Percentiles rank a stretch among this genome's conserved stretches.
Evolutionary conservation across 2,329 filamentous ascomycete genomes (phyloP).

Genomic region (Phialophora expanda): DNA sequence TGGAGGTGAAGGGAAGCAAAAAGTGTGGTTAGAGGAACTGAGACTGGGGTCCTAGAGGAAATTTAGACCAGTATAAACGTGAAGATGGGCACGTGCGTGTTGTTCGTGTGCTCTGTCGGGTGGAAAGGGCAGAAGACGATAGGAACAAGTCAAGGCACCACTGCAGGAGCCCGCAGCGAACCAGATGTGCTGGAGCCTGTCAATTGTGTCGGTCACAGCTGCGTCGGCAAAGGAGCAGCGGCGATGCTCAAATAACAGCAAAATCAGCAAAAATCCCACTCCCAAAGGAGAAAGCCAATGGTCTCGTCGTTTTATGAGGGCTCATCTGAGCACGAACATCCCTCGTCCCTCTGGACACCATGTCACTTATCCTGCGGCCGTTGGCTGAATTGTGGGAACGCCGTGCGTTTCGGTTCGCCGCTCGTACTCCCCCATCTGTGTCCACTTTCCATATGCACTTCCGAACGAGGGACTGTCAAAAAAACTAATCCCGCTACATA

Average conservation of each 20-base stretch:
- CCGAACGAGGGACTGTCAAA: slow-evolving; percentile 21
- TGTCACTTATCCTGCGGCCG: neutral
- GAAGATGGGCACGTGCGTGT: slow-evolving; percentile 32
- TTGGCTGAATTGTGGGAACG: neutral
- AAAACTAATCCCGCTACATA: slow-evolving; percentile 32
- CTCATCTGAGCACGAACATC: slow-evolving; percentile 11
- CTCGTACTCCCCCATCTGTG: slow-evolving; percentile 20
- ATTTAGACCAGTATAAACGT: slow-evolving; percentile 37
- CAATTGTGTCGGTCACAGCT: slow-evolving; percentile 14
- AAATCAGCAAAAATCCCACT: slow-evolving; percentile 19
- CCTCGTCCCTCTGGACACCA: neutral
- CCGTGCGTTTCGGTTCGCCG: slow-evolving; percentile 8
- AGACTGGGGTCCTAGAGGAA: slow-evolving; percentile 6
- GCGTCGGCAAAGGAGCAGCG: slow-evolving; percentile 6
- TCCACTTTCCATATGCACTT: slow-evolving; percentile 24
- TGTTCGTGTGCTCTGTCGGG: slow-evolving; percentile 29
- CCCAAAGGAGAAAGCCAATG: neutral
- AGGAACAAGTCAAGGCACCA: slow-evolving; percentile 24
- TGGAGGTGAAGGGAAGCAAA: slow-evolving; percentile 19
- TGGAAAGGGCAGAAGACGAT: slow-evolving; percentile 9
- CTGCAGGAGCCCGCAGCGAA: slow-evolving; percentile 25
- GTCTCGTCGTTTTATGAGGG: slow-evolving; percentile 10
- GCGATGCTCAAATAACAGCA: slow-evolving; percentile 11
- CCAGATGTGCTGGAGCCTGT: slow-evolving; percentile 22
- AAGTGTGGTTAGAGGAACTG: slow-evolving; percentile 15